Evolutionary conservation across 768 basidiomycete species (phyloP), one percentile per base, ranked within the genome.

Genomic region (Plicaturopsis crispa): DNA sequence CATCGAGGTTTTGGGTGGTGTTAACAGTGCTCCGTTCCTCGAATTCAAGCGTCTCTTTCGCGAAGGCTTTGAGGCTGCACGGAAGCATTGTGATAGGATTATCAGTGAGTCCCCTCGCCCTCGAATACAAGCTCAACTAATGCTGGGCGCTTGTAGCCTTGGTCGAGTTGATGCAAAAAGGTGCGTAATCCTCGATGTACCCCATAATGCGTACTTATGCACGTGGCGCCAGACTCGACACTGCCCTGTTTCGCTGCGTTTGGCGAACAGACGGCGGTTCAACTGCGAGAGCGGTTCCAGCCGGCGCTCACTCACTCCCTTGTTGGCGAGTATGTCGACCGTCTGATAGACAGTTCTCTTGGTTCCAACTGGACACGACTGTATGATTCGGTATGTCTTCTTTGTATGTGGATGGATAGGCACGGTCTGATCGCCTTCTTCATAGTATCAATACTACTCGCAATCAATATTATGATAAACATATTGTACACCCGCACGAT

Each of bases 111-210:
- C 11, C 17, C 12, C 4, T 31, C 39, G 21, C 36, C 4, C 7
- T 33, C 14, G 21, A 14, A 16, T 32, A 13, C 13, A 38, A 41
- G 21, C 28, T 17, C 38, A 38, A 26, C 14, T 49, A 32, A 46
- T 41, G 31, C 38, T 37, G 20, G 35, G 10, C 22, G n/a, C 22
- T 65, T 65, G 66, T 37, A 80, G 78, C 78, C 28, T 71, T 98
- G 50, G 92, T 98, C 26, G 96, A 98, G 55, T 66, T 98, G 38
- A 98, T 98, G 96, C 94, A 98, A 61, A 93, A 91, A 72, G 85
- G 89, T 83, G 49, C 38, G 62, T 42, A 12, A 24, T 42, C 12
- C 39, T 24, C 26, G 6, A 24, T 19, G 7, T 40, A 10, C 0
- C 7, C 19, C 13, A 24, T 23, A n/a, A 40, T 43, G 40, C n/a